phyloP scores from a whole-genome alignment of 2,329 filamentous ascomycete species.

The Fusarium falciforme region DNA sequence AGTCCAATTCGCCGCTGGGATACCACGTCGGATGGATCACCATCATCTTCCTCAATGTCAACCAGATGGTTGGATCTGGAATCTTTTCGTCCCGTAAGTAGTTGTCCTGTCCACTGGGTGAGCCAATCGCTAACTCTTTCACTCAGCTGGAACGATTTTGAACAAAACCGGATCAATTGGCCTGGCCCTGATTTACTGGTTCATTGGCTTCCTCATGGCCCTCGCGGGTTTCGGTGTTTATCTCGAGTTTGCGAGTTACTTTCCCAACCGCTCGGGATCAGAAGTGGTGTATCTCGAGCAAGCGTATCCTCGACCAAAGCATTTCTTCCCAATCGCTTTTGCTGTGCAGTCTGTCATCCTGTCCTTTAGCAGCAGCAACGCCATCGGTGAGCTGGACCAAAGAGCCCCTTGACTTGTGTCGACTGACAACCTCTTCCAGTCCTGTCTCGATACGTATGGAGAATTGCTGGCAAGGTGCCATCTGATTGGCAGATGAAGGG shows the following conservation, averaged over 20 bases:
- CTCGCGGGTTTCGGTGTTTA: conserved; percentile 67
- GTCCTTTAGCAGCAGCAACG: conserved; percentile 74
- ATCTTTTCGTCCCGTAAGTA: conserved; percentile 73
- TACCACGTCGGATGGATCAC: conserved; percentile 67
- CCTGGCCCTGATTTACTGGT: conserved; percentile 72
- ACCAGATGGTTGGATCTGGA: conserved; percentile 72
- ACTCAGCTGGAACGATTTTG: conserved; percentile 59
- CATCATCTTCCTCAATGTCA: conserved; percentile 70
- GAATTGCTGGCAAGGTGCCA: conserved; percentile 61
- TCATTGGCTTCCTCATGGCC: conserved; percentile 70
- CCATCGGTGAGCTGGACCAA: conserved; percentile 53
- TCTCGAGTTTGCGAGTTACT: conserved; percentile 73
- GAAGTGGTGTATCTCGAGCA: conserved; percentile 78
- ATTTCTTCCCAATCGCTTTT: conserved; percentile 73
- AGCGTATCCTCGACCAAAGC: conserved; percentile 71
- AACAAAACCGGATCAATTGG: conserved; percentile 71
- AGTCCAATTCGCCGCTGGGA: conserved; percentile 67
- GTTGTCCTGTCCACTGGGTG: accelerated
- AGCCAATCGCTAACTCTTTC: neutral
- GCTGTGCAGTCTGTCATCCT: conserved; percentile 72
- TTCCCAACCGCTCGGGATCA: conserved; percentile 73
- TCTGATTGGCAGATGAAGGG: conserved; percentile 75
- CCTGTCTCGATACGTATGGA: conserved; percentile 71
- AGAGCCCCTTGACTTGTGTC: neutral
- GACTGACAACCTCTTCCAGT: conserved; percentile 50